These are phyloP conservation scores for Monosporozyma aquatica DNA, from an alignment of 805 yeast genomes.

Conservation along the genomic window DNA sequence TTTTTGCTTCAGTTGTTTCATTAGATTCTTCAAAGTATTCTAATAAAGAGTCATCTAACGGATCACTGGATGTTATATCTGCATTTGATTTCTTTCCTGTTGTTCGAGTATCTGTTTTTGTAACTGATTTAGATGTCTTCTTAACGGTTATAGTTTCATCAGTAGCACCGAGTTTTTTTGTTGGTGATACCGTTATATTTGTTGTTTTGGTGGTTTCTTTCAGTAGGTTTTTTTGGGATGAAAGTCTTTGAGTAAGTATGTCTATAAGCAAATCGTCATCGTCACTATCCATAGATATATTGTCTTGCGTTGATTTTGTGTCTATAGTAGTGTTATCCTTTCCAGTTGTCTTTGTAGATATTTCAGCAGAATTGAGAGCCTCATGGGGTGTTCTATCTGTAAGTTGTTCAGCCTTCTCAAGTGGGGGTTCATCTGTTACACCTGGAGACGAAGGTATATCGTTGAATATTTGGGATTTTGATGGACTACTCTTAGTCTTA, in stretches of 20 bases:
- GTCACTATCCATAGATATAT: too few species aligned
- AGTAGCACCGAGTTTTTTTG: too few species aligned
- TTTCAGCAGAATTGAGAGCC: too few species aligned
- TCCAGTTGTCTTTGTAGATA: too few species aligned
- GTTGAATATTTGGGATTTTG: conserved; percentile 3
- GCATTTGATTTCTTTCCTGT: background rate
- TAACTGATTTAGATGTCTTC: too few species aligned
- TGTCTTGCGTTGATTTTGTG: too few species aligned
- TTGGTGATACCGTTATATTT: too few species aligned
- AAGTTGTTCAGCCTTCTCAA: too few species aligned
- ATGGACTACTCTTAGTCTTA: conserved; percentile 6
- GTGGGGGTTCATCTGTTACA: conserved; percentile 3
- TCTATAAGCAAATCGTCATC: conserved; percentile 23
- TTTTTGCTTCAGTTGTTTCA: background rate
- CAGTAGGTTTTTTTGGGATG: conserved; percentile 4
- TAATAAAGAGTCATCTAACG: conserved; percentile 16
- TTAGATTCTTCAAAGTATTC: conserved; percentile 11
- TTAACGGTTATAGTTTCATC: too few species aligned
- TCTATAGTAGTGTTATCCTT: too few species aligned
- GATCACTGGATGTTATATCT: background rate
- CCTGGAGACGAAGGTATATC: conserved; percentile 26
- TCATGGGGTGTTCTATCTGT: too few species aligned
- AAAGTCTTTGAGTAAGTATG: conserved; percentile 19
- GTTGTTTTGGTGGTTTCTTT: too few species aligned
- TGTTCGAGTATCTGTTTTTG: background rate